A percentile compares a stretch with the other conserved stretches of the same genome.
Conservation (phyloP, 73 alveolate genomes). For the Halteria grandinella region DNA sequence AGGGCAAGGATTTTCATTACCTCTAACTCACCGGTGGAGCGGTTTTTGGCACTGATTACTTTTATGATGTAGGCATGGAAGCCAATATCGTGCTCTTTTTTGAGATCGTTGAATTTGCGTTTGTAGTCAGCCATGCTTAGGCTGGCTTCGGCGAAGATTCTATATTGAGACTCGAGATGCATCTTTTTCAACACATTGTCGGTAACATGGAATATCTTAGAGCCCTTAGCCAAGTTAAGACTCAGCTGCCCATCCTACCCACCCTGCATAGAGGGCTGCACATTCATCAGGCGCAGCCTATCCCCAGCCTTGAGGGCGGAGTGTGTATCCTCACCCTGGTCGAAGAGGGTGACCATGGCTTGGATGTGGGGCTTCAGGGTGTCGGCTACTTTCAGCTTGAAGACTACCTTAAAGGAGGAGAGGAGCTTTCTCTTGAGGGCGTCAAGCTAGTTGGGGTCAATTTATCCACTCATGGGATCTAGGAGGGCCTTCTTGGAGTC, state of each 20-base stretch:
- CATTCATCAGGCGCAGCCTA: slow-evolving; percentile 24
- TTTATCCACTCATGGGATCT: not conserved
- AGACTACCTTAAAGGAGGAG: slow-evolving; percentile 19
- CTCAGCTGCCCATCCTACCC: not conserved
- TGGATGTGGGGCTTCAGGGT: not conserved
- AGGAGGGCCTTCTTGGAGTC: not conserved
- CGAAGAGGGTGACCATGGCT: slow-evolving; percentile 20
- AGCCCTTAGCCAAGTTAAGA: slow-evolving; percentile 15
- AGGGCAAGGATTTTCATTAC: slow-evolving; percentile 14
- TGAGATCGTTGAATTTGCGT: not conserved
- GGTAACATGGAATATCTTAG: slow-evolving; percentile 25
- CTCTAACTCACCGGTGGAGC: not conserved
- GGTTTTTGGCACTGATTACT: not conserved
- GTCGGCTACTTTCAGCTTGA: slow-evolving; percentile 17
- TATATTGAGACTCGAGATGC: slow-evolving; percentile 14
- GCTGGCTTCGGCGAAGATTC: not conserved
- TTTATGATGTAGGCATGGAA: slow-evolving; percentile 9
- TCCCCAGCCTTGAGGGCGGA: slow-evolving; percentile 17
- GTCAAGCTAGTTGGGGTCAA: not conserved
- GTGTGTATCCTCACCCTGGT: slow-evolving; percentile 16
- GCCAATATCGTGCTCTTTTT: not conserved
- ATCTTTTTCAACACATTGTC: not conserved
- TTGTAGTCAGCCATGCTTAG: not conserved
- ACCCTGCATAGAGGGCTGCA: not conserved
- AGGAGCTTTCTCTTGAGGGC: not conserved